Base-by-base conservation (phyloP, 495 filamentous ascomycete species). In the Aspergillus bertholletiae region DNA sequence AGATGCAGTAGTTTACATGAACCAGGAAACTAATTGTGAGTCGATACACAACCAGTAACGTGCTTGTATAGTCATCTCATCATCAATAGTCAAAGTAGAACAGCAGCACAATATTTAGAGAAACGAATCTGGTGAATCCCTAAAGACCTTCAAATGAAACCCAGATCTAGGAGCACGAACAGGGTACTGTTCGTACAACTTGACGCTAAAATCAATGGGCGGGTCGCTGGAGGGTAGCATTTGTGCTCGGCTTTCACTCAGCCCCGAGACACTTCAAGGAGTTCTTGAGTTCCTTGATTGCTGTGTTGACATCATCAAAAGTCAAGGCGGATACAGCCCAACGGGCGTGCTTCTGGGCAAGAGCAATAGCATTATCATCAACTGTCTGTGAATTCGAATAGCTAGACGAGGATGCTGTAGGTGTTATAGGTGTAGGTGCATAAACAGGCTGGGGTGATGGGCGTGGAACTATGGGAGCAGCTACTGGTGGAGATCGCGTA, bases 241-340 rank as follows among this genome's bases (percentile, higher is more conserved):
- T 21, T 45, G 21, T 45, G 27, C 46, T 13, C 9, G 7, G 7
- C 32, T n/a, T 43, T 71, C 53, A 78, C 46, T 72, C 62, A 7
- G 65, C 69, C 8, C 72, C 75, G 15, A 78, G 66, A 13, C 63
- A 64, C 43, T 57, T 65, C 57, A 98, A 73, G 39, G 94, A 95
- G 41, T 77, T 81, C 57, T 81, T 81, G 51, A 97, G 70, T 62
- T 98, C 92, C 66, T 85, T 87, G 6, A 97, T 86, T 1, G 94
- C 94, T 1, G 95, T 98, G 22, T 85, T 74, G 9, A 96, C 87
- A 73, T 98, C 94, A 63, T 98, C 94, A 69, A 97, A 98, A 65
- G 96, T 94, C 49, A 98, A 73, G 5, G 94, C 94, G 20, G 94
- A 97, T 28, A 97, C 92, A 0, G 94, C 95, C 92, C 92, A 98